Conservation (phyloP, 441 rosid species). For the Adansonia rubrostipa region DNA sequence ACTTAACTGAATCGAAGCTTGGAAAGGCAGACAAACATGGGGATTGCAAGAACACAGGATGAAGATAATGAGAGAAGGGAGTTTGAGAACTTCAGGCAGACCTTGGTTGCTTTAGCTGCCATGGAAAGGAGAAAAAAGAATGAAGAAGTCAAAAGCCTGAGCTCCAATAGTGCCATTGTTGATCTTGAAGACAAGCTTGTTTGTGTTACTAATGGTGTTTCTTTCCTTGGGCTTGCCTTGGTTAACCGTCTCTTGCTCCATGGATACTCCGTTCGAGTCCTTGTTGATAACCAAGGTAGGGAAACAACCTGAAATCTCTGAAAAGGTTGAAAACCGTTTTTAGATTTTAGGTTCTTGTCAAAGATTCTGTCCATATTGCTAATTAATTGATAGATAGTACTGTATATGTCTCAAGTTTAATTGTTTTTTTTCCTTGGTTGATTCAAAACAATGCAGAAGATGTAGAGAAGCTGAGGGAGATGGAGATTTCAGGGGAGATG, state of each 20-base stretch:
- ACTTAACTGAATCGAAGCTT: not conserved
- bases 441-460: constrained; percentile 56
- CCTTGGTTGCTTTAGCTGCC: constrained; percentile 31
- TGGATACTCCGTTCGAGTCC: constrained; percentile 75
- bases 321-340: not conserved
- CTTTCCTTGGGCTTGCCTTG: constrained; percentile 72
- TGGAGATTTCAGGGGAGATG: constrained; percentile 61
- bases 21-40: constrained; percentile 28
- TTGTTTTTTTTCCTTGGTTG: not conserved
- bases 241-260: constrained; percentile 54
- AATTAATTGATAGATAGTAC: not conserved
- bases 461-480: constrained; percentile 67
- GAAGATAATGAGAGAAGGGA: constrained; percentile 37
- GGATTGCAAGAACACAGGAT: constrained; percentile 35
- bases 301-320: not conserved
- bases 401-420: not conserved
- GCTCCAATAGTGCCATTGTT: not conserved
- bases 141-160: constrained; percentile 15
- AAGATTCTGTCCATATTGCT: not conserved
- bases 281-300: constrained; percentile 64
- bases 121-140: constrained; percentile 31
- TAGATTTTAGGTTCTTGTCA: not conserved
- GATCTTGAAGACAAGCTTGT: constrained; percentile 49
- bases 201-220: constrained; percentile 82
- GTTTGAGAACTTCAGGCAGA: constrained; percentile 38